phyloP scores from a whole-genome alignment of 257 asterid genomes.

The Rehmannia glutinosa region DNA sequence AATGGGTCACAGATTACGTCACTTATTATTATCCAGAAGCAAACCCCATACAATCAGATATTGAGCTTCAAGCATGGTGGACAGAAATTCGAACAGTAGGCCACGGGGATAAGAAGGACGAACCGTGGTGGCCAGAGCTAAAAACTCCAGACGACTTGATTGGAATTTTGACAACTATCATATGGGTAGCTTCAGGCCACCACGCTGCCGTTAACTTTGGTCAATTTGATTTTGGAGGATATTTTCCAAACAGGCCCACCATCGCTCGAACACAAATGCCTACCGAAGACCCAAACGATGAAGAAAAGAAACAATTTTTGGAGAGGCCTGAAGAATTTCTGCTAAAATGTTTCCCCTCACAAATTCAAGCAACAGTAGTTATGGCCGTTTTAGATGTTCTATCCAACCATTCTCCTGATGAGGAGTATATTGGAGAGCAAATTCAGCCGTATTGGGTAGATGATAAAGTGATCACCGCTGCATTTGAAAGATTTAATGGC shows the following conservation, averaged over 20 bases:
- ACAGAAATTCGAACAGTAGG: no score
- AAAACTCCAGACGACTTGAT: slow-evolving; percentile 43
- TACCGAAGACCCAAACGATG: slow-evolving; percentile 45
- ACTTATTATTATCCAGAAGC: slow-evolving; percentile 42
- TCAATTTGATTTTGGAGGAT: slow-evolving; percentile 56
- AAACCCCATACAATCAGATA: slow-evolving; percentile 30
- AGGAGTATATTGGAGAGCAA: no score
- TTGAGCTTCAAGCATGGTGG: no score
- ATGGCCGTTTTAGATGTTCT: slow-evolving; percentile 57
- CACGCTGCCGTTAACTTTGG: slow-evolving; percentile 87
- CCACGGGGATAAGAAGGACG: no score
- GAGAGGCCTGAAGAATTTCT: no score
- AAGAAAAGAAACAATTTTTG: slow-evolving; percentile 32
- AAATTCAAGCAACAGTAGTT: slow-evolving; percentile 42
- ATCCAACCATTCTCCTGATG: slow-evolving; percentile 76
- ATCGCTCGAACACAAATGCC: slow-evolving; percentile 59
- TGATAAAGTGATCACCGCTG: slow-evolving; percentile 31
- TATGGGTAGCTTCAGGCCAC: slow-evolving; percentile 72
- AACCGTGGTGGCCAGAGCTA: slow-evolving; percentile 79
- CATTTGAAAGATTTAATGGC: slow-evolving; percentile 44
- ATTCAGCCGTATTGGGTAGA: slow-evolving; percentile 46
- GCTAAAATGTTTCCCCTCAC: slow-evolving; percentile 53
- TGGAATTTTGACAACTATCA: slow-evolving; percentile 53
- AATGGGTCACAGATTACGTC: no score
- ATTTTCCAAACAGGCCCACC: slow-evolving; percentile 72